phyloP scores from a whole-genome alignment of 257 asterid genomes.

The Haberlea rhodopensis region DNA sequence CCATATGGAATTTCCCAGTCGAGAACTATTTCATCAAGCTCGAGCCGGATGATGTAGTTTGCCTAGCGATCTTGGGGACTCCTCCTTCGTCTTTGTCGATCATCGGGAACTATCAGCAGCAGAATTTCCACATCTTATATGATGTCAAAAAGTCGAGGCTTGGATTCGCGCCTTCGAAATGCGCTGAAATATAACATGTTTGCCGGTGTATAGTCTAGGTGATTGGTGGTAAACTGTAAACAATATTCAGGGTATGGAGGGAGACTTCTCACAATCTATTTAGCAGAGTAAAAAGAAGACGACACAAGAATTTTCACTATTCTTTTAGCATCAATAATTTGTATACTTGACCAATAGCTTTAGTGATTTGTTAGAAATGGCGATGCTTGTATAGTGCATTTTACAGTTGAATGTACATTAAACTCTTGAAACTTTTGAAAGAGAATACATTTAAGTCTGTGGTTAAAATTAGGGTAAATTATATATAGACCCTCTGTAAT shows the following conservation, averaged over 20 bases:
- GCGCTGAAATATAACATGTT: constrained; percentile 51
- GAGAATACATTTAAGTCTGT: too few species aligned
- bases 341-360: constrained; percentile 25
- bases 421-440: too few species aligned
- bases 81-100: constrained; percentile 71
- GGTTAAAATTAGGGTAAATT: too few species aligned
- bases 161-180: constrained; percentile 71
- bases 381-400: constrained; percentile 1
- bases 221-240: constrained; percentile 35
- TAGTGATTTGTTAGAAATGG: neutral
- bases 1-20: constrained; percentile 77
- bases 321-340: constrained; percentile 26
- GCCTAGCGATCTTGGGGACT: constrained; percentile 83
- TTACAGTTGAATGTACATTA: neutral
- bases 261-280: neutral
- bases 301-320: constrained; percentile 16
- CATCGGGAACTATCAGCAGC: constrained; percentile 91
- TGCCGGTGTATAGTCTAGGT: constrained; percentile 27
- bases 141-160: constrained; percentile 74
- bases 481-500: too few species aligned
- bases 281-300: neutral
- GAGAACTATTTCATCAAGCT: constrained; percentile 78
- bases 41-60: constrained; percentile 70
- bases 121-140: constrained; percentile 76
- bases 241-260: constrained; percentile 14